These are phyloP conservation scores for Neurospora sp. DNA, from an alignment of 495 filamentous ascomycete species.

Conservation along the genomic window DNA sequence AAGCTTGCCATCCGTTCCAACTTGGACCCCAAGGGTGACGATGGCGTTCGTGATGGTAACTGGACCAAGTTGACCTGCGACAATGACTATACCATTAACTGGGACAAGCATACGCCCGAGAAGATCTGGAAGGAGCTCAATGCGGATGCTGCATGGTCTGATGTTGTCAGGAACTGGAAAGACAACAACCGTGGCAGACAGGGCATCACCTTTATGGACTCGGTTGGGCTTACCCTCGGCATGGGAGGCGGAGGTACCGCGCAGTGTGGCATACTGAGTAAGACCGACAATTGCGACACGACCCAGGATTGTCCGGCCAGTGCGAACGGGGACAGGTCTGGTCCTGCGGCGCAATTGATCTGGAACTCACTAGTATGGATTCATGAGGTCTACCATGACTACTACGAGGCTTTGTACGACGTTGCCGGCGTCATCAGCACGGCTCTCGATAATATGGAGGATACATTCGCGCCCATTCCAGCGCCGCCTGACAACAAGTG, in stretches of 20 bases:
- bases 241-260: neutral
- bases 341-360: conserved; percentile 19
- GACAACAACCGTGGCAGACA: conserved; percentile 22
- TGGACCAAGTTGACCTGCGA: conserved; percentile 19
- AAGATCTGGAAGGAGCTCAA: conserved; percentile 18
- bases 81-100: neutral
- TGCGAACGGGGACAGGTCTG: conserved; percentile 3
- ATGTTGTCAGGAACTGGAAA: conserved; percentile 10
- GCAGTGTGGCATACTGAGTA: neutral
- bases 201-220: conserved; percentile 53
- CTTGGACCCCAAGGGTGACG: conserved; percentile 2
- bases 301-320: neutral
- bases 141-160: conserved; percentile 14
- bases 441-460: conserved; percentile 13
- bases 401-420: neutral
- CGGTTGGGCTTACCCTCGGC: conserved; percentile 47
- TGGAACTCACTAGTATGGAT: conserved; percentile 23
- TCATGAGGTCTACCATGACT: conserved; percentile 12
- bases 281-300: neutral
- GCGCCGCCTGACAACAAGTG: conserved; percentile 10
- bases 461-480: conserved; percentile 24
- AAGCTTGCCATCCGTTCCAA: neutral
- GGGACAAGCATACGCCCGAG: neutral
- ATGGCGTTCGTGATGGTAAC: neutral
- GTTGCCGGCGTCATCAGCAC: neutral